Base-by-base conservation (phyloP, 495 filamentous ascomycete species). In the Oidiodendron maius region DNA sequence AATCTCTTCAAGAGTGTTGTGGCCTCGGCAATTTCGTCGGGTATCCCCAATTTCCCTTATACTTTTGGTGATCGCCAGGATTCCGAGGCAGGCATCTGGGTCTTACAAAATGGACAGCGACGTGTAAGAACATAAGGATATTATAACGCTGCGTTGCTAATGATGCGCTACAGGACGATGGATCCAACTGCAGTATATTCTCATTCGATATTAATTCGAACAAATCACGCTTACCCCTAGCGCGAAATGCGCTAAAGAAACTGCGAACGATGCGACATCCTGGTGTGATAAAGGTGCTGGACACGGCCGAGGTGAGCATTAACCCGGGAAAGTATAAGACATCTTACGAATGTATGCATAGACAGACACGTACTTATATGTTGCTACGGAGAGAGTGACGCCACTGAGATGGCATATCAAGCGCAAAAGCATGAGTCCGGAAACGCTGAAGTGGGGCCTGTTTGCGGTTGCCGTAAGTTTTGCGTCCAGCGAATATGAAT, bases 1-100 rank as follows among this genome's bases (percentile, higher is more conserved):
- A 91, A 98, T 58, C 96, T 97, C 62, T 77, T 98, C 50, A 98
- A 96, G 69, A 96, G 88, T 39, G 94, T 94, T 34, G 89, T 98
- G 58, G 89, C 89, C 28, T 96, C 93, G 34, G 91, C 91, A 49
- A 97, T 96, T 57, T 86, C 93, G 12, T 95, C 95, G 65, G 90
- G 90, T 15, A 90, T 89, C 25, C 80, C 89, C 3, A 30, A 30
- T 30, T 94, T 95, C 58, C 89, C 89, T 8, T 96, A 94, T 64
- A 83, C 76, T 16, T 89, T 96, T 56, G 91, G 91, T 56, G 93
- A 98, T 65, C 76, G 84, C 62, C 83, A 95, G 39, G 90, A 95
- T 56, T 68, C 89, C 23, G 87, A 91, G 60, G 81, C 87, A 57
- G 91, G 90, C 16, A 87, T 97, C 48, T 97, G 93, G 91, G 83